Base-by-base conservation (phyloP, 2,329 filamentous ascomycete genomes). In the Aspergillus caelatus region DNA sequence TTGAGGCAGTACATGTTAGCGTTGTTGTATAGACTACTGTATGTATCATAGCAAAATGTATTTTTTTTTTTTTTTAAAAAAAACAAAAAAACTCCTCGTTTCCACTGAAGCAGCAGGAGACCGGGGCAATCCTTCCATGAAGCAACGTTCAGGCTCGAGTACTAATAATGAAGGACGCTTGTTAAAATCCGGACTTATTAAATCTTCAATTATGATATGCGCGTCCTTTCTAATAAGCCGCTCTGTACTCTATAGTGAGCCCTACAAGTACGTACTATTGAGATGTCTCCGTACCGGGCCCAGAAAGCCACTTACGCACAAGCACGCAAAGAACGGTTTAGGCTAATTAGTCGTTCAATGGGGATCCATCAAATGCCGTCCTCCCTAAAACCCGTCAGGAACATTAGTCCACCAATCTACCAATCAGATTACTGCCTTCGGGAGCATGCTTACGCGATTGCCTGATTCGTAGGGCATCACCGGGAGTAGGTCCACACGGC, bases 311-410 rank as follows among this genome's bases (percentile, higher is more conserved):
- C 23, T 48, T 26, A 16, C 23, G 14, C 45, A 36, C 34, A 36
- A 16, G 34, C 39, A 41, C 23, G 8, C 19, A 45, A 50, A 50
- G 46, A 30, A n/a, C 16, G 46, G 14, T 50, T 50, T n/a, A 50
- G 46, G 26, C 46, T 50, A 50, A 50, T 50, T 48, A 36, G 23
- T 48, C 21, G 41, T 21, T 5, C 6, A 14, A 36, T 36, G 34
- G 12, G 34, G 34, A 36, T 36, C 34, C 14, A 11, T 43, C 41
- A 43, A 43, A 21, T 43, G 41, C n/a, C n/a, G n/a, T 21, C 19
- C 41, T 43, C 41, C 39, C 3, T 43, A 43, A 43, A 43, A 43
- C 1, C 39, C 19, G 57, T 57, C 46, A 59, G 56, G 46, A 66
- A 64, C 16, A 41, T 41, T 41, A 9, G 16, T 10, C 39, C 30